Evolutionary conservation across 148 eudicot species (phyloP), one percentile per base, ranked within the genome.

Genomic region (Rhododendron ferrugineum): DNA sequence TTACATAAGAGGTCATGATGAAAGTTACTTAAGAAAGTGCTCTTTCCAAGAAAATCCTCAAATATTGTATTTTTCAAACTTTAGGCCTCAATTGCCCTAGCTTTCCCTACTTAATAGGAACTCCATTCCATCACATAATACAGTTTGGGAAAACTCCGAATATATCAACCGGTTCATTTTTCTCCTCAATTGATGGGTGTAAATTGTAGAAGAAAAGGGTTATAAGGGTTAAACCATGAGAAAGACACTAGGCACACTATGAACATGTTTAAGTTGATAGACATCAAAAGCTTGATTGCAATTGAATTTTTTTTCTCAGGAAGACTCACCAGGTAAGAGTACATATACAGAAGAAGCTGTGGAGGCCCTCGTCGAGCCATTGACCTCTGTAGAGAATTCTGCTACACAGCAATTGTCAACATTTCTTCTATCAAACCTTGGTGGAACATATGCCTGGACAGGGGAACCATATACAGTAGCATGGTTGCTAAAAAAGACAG

Each of bases 371-470:
- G 77, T 90, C n/a, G 89, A 88, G 80, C 80, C 90, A 50, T 49
- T 92, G 54, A 82, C 86, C 18, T 79, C 83, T 52, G 91, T 87
- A 70, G 91, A 87, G 46, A 84, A 83, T 49, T 82, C 88, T 7
- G 36, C 83, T 28, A 52, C 66, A 60, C 94, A 92, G 82, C 81
- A 89, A 52, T 50, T 88, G 36, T 84, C 94, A 84, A 88, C 92
- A 68, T 90, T 87, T 84, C 83, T 90, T 86, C 78, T 92, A 34
- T 88, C 94, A 76, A 90, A 92, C 78, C 80, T 92, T 54, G 94
- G 91, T 79, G 94, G 94, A 49, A 92, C 94, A 80, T 92, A 84
- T 70, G 58, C 91, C 46, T 92, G 92, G 91, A 85, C 90, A 42
- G 94, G 94, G 36, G 91, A 90, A 78, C 89, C 94, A 58, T 90